These are phyloP conservation scores for Globisporangium ultimum DNA, from an alignment of 352 stramenopile species.

Conservation along the genomic window DNA sequence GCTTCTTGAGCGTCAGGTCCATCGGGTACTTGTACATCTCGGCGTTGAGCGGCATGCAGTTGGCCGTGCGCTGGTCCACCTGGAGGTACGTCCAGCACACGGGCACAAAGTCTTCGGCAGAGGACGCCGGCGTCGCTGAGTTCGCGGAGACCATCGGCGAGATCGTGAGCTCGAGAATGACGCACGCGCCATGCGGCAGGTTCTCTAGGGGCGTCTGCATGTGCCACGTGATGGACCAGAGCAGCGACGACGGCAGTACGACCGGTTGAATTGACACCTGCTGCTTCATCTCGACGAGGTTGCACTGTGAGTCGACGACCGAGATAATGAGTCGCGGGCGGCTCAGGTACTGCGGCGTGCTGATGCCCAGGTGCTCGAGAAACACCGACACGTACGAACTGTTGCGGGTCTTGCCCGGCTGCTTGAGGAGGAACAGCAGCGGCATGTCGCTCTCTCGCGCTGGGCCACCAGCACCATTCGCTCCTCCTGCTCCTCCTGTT, in stretches of 20 bases:
- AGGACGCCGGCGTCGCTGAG: conserved; percentile 35
- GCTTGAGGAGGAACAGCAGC: conserved; percentile 68
- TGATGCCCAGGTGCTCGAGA: conserved; percentile 65
- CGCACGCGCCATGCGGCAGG: conserved; percentile 65
- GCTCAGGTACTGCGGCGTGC: conserved; percentile 43
- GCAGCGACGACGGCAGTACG: conserved; percentile 43
- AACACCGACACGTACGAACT: conserved; percentile 84
- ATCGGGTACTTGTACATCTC: conserved; percentile 86
- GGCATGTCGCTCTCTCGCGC: conserved; percentile 25
- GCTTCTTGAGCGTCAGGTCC: conserved; percentile 69
- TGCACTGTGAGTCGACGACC: conserved; percentile 57
- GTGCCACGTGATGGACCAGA: conserved; percentile 90
- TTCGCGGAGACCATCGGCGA: conserved; percentile 24
- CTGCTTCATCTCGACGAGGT: conserved; percentile 76
- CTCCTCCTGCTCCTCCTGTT: too few relatives aligned
- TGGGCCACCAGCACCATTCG: too few relatives aligned
- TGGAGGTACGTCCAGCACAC: conserved; percentile 85
- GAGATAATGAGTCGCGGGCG: conserved; percentile 70
- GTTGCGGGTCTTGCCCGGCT: conserved; percentile 64
- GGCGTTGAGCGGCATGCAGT: conserved; percentile 55
- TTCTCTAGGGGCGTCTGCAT: conserved; percentile 93
- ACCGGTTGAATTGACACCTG: conserved; percentile 71
- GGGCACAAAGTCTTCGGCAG: conserved; percentile 42
- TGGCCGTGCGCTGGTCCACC: conserved; percentile 76
- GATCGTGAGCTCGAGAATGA: conserved; percentile 67